These are phyloP conservation scores for Diplodia intermedia DNA, from an alignment of 2,329 filamentous ascomycete genomes.

Conservation along the genomic window DNA sequence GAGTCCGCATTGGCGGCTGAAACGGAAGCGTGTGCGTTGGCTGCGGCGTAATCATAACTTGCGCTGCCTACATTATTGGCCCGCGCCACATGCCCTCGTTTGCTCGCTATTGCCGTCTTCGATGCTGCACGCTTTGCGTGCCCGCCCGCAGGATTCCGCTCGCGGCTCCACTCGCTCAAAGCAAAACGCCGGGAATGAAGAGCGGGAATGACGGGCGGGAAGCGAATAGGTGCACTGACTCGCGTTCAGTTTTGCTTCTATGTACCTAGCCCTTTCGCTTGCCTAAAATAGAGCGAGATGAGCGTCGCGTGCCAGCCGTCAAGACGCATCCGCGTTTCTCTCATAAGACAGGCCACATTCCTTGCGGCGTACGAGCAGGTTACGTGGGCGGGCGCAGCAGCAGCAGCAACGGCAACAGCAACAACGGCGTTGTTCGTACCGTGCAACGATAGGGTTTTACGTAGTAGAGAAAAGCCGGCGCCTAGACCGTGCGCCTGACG, in stretches of 20 bases:
- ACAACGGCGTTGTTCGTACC: neutral
- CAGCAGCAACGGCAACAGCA: neutral
- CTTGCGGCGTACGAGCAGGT: neutral
- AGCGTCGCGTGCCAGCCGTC: neutral
- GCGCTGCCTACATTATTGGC: constrained; percentile 6
- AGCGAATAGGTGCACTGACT: neutral
- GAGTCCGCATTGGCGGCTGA: neutral
- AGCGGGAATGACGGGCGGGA: neutral
- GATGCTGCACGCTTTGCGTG: neutral
- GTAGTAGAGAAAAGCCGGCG: neutral
- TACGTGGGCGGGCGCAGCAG: constrained; percentile 12
- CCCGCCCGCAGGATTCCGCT: constrained; percentile 1
- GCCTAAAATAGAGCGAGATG: neutral
- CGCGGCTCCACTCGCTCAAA: neutral
- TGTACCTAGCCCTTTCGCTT: neutral
- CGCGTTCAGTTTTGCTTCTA: neutral
- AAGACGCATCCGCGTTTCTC: constrained; percentile 7
- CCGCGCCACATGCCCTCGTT: neutral
- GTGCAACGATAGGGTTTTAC: neutral
- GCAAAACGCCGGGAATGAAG: constrained; percentile 2
- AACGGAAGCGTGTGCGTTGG: constrained; percentile 16
- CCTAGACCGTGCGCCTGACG: neutral
- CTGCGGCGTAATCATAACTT: constrained; percentile 15
- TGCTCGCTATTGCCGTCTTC: neutral
- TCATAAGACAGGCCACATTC: neutral